phyloP scores from a whole-genome alignment of 2,329 filamentous ascomycete genomes.

The Drechslerella stenobrocha region DNA sequence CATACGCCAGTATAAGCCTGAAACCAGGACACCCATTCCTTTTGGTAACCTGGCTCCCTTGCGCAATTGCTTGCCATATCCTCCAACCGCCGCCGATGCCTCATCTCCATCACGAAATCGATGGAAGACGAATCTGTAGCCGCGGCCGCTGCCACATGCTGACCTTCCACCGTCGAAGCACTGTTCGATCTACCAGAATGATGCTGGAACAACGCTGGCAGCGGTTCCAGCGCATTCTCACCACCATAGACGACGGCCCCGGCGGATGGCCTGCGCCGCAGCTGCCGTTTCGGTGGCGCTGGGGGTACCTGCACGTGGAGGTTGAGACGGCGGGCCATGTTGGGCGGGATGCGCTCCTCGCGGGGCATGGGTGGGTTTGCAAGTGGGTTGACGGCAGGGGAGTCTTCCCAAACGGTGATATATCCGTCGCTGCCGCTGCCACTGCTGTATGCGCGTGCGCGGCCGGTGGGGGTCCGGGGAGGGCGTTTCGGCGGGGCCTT shows the following conservation, averaged over 20 bases:
- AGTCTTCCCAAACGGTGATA: constrained; percentile 32
- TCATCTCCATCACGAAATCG: constrained; percentile 24
- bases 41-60: constrained; percentile 15
- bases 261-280: neutral
- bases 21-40: constrained; percentile 47
- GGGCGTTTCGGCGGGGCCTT: no score
- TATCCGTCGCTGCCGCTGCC: constrained; percentile 15
- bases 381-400: constrained; percentile 36
- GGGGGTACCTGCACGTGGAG: constrained; percentile 1
- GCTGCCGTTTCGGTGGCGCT: constrained; percentile 4
- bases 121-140: constrained; percentile 1
- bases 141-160: no score
- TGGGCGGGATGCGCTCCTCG: constrained; percentile 26
- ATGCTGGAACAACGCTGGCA: neutral
- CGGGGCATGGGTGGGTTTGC: constrained; percentile 23
- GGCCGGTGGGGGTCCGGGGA: neutral
- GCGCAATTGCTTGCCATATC: constrained; percentile 44
- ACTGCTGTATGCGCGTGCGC: neutral
- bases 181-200: neutral
- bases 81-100: constrained; percentile 33
- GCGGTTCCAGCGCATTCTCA: neutral
- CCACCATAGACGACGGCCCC: neutral
- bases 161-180: neutral
- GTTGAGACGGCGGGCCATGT: constrained; percentile 13
- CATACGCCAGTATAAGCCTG: constrained; percentile 38